phyloP scores from a whole-genome alignment of 345 rosid species.

The Eucalyptus urophylla region DNA sequence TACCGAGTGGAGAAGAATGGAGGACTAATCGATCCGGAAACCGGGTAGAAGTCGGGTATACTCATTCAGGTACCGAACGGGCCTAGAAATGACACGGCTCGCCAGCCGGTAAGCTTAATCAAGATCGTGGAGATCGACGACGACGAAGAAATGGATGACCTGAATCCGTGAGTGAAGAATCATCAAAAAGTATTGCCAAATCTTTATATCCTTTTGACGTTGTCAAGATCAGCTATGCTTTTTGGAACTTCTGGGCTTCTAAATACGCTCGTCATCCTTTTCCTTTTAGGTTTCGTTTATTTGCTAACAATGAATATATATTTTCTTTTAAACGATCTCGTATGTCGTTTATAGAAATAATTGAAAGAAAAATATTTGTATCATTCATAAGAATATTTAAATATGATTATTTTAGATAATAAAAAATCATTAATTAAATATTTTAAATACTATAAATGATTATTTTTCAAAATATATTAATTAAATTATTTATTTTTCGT shows the following conservation, averaged over 20 bases:
- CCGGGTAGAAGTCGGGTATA: conserved; percentile 59
- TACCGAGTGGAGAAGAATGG: conserved; percentile 66
- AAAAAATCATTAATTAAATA: no score
- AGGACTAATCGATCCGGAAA: conserved; percentile 61
- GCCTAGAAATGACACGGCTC: conserved; percentile 26
- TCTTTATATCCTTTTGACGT: background rate
- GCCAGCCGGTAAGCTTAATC: conserved; percentile 73
- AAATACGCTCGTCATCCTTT: background rate
- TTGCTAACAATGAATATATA: no score
- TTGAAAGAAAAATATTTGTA: no score
- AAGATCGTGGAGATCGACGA: conserved; percentile 52
- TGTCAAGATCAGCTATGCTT: background rate
- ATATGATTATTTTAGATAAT: no score
- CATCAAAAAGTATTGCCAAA: background rate
- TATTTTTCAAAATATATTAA: no score
- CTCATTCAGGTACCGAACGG: conserved; percentile 41
- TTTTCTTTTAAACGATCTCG: background rate
- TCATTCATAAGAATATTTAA: background rate
- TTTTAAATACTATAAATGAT: no score
- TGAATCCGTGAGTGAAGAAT: background rate
- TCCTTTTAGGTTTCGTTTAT: background rate
- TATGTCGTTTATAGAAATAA: no score
- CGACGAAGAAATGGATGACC: conserved; percentile 39
- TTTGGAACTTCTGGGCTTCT: background rate
- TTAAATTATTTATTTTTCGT: no score